Percentiles rank a stretch among this genome's conserved stretches.
phyloP scores from a whole-genome alignment of 2,329 filamentous ascomycete species.

The Parascedosporium putredinis region DNA sequence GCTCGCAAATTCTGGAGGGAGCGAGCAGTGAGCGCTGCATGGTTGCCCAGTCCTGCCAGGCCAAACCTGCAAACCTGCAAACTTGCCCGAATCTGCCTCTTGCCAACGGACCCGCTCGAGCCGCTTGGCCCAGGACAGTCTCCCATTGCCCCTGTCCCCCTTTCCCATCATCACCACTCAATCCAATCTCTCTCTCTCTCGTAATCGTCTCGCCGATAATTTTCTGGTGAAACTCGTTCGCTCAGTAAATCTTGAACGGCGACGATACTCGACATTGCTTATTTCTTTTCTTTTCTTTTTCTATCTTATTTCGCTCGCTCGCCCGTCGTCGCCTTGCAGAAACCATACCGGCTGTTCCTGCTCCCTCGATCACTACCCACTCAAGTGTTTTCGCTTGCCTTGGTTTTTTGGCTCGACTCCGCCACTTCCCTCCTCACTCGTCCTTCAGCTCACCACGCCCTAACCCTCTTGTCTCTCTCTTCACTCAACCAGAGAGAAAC shows the following conservation, averaged over 20 bases:
- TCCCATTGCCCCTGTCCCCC: background rate
- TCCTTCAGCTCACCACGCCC: constrained; percentile 1
- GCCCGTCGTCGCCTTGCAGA: background rate
- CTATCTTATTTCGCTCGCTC: background rate
- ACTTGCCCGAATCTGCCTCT: background rate
- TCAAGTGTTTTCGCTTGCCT: too few relatives aligned
- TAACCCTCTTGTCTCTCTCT: background rate
- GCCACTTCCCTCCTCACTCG: constrained; percentile 3
- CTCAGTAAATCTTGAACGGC: background rate
- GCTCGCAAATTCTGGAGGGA: too few relatives aligned
- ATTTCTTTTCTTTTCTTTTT: background rate
- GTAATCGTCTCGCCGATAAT: too few relatives aligned
- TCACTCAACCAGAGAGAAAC: background rate
- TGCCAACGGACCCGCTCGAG: background rate
- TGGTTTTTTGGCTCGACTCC: background rate
- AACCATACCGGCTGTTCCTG: background rate
- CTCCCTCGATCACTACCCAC: background rate
- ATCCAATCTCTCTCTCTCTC: background rate
- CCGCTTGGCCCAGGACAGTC: background rate
- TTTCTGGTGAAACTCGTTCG: background rate
- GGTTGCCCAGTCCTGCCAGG: too few relatives aligned
- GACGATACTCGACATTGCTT: background rate
- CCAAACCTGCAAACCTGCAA: too few relatives aligned
- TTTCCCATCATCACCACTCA: background rate
- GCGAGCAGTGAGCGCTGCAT: too few relatives aligned